These are phyloP conservation scores for Lodderomyces elongisporus DNA, from an alignment of 1,139 yeast genomes.

Conservation along the genomic window DNA sequence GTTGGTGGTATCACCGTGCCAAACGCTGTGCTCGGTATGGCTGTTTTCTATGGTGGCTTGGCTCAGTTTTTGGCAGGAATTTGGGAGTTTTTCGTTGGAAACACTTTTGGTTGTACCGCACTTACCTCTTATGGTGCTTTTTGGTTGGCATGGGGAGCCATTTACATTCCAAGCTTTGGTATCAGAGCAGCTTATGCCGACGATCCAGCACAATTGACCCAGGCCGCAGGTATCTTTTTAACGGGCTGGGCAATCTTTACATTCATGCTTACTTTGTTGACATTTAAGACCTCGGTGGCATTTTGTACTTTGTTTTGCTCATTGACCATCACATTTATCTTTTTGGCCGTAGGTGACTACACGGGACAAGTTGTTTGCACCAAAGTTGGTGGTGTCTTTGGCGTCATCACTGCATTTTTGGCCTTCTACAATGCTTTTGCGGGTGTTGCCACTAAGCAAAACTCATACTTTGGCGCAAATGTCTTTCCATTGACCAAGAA, in stretches of 20 bases:
- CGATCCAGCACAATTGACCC: constrained; percentile 22
- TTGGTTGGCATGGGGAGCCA: constrained; percentile 39
- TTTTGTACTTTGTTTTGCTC: constrained; percentile 31
- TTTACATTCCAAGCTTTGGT: constrained; percentile 37
- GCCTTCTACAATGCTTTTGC: constrained; percentile 40
- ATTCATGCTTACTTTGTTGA: constrained; percentile 32
- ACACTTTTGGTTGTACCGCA: constrained; percentile 40
- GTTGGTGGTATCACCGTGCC: constrained; percentile 38
- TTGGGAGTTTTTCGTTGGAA: constrained; percentile 43
- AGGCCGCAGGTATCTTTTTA: constrained; percentile 40
- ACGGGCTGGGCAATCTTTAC: constrained; percentile 45
- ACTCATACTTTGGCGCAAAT: constrained; percentile 21
- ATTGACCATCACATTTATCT: constrained; percentile 34
- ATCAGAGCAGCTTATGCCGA: constrained; percentile 50
- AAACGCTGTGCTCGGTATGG: constrained; percentile 39
- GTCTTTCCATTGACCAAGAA: not conserved
- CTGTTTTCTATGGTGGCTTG: constrained; percentile 43
- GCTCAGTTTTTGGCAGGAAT: constrained; percentile 47
- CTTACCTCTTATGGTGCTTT: constrained; percentile 41
- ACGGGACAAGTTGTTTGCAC: constrained; percentile 15
- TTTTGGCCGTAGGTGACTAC: constrained; percentile 38
- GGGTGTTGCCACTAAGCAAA: constrained; percentile 26
- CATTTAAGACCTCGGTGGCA: constrained; percentile 42
- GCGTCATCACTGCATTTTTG: constrained; percentile 34
- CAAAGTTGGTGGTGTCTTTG: constrained; percentile 34